These are phyloP conservation scores for Albugo candida DNA, from an alignment of 352 stramenopile species.

Conservation along the genomic window DNA sequence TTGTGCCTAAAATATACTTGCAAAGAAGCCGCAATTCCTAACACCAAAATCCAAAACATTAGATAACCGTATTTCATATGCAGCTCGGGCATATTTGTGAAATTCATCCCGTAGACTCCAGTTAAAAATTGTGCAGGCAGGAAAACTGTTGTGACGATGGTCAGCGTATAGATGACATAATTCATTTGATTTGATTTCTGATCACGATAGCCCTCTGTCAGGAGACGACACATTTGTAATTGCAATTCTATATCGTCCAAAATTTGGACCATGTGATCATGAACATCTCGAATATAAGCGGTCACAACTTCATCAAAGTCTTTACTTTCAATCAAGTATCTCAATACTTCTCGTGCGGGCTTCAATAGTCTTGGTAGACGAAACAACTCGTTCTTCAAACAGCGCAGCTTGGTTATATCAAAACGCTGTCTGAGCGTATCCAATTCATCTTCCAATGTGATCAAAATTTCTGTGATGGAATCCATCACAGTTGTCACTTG, in stretches of 20 bases:
- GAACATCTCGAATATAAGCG: constrained; percentile 69
- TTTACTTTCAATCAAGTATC: constrained; percentile 66
- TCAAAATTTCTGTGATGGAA: constrained; percentile 51
- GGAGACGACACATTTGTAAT: constrained; percentile 51
- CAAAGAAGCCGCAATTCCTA: constrained; percentile 36
- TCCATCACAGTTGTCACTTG: constrained; percentile 60
- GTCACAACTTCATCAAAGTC: constrained; percentile 62
- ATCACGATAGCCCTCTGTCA: constrained; percentile 71
- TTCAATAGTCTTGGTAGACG: constrained; percentile 59
- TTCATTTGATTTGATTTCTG: constrained; percentile 75
- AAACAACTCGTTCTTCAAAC: constrained; percentile 67
- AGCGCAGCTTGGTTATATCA: constrained; percentile 34
- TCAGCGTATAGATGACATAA: constrained; percentile 82
- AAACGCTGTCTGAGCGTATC: constrained; percentile 50
- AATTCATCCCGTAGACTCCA: constrained; percentile 82
- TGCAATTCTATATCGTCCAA: constrained; percentile 70
- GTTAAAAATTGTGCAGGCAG: constrained; percentile 76
- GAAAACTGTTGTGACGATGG: constrained; percentile 77
- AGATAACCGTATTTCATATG: constrained; percentile 60
- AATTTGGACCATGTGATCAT: constrained; percentile 62
- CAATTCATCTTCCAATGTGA: constrained; percentile 56
- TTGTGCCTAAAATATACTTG: constrained; percentile 75
- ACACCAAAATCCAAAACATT: constrained; percentile 63
- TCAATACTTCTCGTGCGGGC: constrained; percentile 57
- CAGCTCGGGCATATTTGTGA: constrained; percentile 78